A percentile compares a stretch with the other conserved stretches of the same genome.
Conservation (phyloP, 2,329 filamentous ascomycete species). For the Monilinia vaccinii-corymbosi region DNA sequence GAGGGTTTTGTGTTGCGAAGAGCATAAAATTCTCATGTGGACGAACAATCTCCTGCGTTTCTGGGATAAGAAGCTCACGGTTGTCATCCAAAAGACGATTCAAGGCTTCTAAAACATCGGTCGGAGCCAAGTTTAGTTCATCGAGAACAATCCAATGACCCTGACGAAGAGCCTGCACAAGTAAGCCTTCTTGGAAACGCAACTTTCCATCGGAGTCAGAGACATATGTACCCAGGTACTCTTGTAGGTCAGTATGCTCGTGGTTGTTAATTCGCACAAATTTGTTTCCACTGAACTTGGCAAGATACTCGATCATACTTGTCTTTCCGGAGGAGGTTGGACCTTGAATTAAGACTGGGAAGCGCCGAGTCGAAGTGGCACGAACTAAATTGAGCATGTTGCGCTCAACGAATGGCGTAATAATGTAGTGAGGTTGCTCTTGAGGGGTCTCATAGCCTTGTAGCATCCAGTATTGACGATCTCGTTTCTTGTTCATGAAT, state of each 20-base stretch:
- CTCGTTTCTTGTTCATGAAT: conserved; percentile 55
- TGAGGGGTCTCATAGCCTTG: conserved; percentile 59
- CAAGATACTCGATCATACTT: conserved; percentile 98
- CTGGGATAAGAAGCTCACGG: conserved; percentile 85
- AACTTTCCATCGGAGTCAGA: conserved; percentile 79
- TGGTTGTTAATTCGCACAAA: conserved; percentile 99
- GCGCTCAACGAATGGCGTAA: conserved; percentile 87
- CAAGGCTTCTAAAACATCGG: conserved; percentile 90
- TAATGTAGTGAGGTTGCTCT: conserved; percentile 83
- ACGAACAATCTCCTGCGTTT: conserved; percentile 88
- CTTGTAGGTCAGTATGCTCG: conserved; percentile 95
- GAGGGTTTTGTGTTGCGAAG: conserved; percentile 95
- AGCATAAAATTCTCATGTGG: conserved; percentile 96
- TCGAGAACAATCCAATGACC: conserved; percentile 98
- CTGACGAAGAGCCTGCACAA: conserved; percentile 85
- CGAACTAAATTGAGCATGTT: conserved; percentile 92
- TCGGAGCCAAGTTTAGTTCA: conserved; percentile 92
- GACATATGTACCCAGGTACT: conserved; percentile 92
- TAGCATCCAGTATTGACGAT: conserved; percentile 81
- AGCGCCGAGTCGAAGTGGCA: conserved; percentile 83
- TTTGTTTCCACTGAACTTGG: conserved; percentile 92
- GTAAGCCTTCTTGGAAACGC: conserved; percentile 82
- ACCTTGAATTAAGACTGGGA: conserved; percentile 90
- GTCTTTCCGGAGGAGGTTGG: conserved; percentile 97
- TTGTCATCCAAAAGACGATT: conserved; percentile 97